Base-by-base conservation (phyloP, 148 eudicot genomes). In the Rheum nobile region DNA sequence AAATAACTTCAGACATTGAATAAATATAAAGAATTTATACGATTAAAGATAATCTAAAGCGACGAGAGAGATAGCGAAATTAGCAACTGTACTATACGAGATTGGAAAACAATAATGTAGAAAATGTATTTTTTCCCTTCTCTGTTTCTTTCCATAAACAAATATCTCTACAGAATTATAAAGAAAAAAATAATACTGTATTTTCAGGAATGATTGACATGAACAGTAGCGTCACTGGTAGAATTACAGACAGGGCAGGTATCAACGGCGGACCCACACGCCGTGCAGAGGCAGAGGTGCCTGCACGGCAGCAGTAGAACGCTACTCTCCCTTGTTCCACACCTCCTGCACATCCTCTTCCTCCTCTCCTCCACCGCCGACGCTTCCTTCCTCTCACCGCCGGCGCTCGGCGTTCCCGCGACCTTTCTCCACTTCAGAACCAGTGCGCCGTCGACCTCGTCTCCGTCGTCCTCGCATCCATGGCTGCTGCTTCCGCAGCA, bases 251-350 rank as follows among this genome's bases (percentile, higher is more conserved):
- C 70, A 48, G 97, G 96, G 79, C 97, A 92, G 52, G 77, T 41
- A 50, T 88, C 82, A 0, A 85, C 79, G 59, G 83, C 70, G 63
- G 97, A 83, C n/a, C 87, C 92, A 77, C 97, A 92, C 16, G 79
- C 74, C 0, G 87, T 84, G 78, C 97, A 92, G 19, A 89, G 72
- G 48, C 97, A 92, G 32, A 90, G 88, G 71, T 92, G 97, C 81
- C 93, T 86, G 75, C 97, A 92, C 28, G 97, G 96, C 77, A 92
- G 75, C 31, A 92, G 61, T 76, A 92, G 74, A 67, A 92, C 96
- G 63, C 91, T 80, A 29, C 92, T 84, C 74, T 90, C 96, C 73
- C 69, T 84, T 44, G 77, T 80, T 38, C 93, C 91, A 70, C 97
- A 92, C 41, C 80, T 83, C 72, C 78, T 83, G 78, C 97, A 90